These are phyloP conservation scores for Verticillium albo-atrum DNA, from an alignment of 2,329 filamentous ascomycete species.

Conservation along the genomic window DNA sequence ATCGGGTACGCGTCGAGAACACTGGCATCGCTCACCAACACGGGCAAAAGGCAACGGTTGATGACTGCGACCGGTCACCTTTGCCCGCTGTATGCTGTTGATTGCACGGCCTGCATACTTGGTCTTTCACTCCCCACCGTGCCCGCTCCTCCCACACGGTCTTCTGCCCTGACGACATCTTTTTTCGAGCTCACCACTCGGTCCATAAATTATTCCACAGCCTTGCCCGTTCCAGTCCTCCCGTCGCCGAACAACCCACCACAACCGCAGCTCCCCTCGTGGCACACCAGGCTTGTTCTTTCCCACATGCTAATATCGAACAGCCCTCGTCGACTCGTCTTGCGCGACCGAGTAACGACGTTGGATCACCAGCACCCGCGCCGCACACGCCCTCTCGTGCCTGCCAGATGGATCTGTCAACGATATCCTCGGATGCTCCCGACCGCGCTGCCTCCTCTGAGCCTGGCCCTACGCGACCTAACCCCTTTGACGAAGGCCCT, in stretches of 20 bases:
- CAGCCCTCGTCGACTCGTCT: constrained; percentile 49
- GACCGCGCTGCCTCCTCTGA: constrained; percentile 59
- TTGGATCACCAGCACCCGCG: constrained; percentile 40
- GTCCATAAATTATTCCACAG: background rate
- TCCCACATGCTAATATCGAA: constrained; percentile 54
- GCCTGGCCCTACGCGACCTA: constrained; percentile 57
- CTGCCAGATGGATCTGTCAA: constrained; percentile 51
- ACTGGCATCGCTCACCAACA: background rate
- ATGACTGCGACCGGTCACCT: background rate
- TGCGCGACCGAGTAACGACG: constrained; percentile 47
- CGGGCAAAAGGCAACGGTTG: background rate
- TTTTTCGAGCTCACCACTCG: background rate
- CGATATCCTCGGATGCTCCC: constrained; percentile 44
- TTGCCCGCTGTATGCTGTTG: background rate
- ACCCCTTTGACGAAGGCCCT: constrained; percentile 59
- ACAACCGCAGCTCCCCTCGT: constrained; percentile 6
- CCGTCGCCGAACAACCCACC: constrained; percentile 9
- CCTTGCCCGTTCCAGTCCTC: constrained; percentile 3
- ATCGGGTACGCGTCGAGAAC: background rate
- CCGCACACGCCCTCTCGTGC: constrained; percentile 27
- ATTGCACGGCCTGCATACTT: background rate
- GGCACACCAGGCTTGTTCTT: background rate
- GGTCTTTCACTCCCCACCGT: background rate
- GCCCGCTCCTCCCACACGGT: background rate
- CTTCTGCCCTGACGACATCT: background rate